Conservation (phyloP, 2,329 filamentous ascomycete genomes). For the Aspergillus sp. region DNA sequence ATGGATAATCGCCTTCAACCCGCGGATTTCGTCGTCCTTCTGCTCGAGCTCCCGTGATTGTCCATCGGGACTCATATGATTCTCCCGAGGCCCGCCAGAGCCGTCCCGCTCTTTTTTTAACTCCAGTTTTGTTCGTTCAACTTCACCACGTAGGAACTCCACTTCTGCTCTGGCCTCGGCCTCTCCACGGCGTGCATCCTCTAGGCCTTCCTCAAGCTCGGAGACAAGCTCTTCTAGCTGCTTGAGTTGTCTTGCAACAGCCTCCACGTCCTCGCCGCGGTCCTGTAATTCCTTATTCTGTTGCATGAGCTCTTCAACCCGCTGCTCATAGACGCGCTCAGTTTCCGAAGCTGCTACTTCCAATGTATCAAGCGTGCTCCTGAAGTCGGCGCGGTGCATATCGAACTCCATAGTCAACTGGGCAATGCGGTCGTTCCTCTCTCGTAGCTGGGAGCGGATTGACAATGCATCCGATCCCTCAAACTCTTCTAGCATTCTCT, state of each 20-base stretch:
- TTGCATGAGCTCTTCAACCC: constrained; percentile 62
- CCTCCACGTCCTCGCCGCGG: constrained; percentile 83
- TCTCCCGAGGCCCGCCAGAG: constrained; percentile 60
- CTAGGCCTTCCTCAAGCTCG: constrained; percentile 92
- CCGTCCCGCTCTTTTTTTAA: constrained; percentile 86
- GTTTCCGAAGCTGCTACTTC: constrained; percentile 96
- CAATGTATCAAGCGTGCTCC: constrained; percentile 93
- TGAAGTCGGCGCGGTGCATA: constrained; percentile 88
- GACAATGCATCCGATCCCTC: constrained; percentile 75
- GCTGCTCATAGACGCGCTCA: constrained; percentile 80
- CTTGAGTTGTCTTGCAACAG: constrained; percentile 86
- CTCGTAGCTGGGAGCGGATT: constrained; percentile 76
- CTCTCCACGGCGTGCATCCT: constrained; percentile 90
- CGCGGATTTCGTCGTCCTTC: constrained; percentile 95
- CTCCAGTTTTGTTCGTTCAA: constrained; percentile 86
- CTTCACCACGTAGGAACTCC: constrained; percentile 90
- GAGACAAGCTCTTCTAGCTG: constrained; percentile 95
- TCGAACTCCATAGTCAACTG: constrained; percentile 94
- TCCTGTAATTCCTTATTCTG: constrained; percentile 82
- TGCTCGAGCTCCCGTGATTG: constrained; percentile 72
- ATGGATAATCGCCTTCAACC: constrained; percentile 96
- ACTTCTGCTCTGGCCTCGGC: constrained; percentile 94
- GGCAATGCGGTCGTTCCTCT: constrained; percentile 96
- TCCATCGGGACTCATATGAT: constrained; percentile 47
- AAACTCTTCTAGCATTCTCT: constrained; percentile 79